Base-by-base conservation (phyloP, 1,139 yeast genomes). In the Hanseniaspora gamundiae region DNA sequence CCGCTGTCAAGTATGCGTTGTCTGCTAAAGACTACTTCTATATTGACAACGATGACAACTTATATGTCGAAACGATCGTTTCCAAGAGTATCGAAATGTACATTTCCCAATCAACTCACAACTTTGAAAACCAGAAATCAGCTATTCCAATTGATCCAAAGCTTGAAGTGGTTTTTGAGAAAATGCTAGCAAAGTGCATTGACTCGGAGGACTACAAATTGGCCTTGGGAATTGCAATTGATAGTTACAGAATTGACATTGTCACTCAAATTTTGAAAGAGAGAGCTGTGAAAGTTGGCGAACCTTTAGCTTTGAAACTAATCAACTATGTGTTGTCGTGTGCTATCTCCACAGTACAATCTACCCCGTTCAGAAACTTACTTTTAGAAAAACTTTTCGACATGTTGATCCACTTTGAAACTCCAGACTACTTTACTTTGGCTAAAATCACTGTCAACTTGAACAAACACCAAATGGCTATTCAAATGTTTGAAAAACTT, bases 141-240 rank as follows among this genome's bases (percentile, higher is more conserved):
- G 50, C 53, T 26, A 52, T 50, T 48, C 38, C 51, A 44, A 74
- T 81, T 46, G 91, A 86, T 55, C 62, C 74, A 4, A 78, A 79
- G 53, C 74, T 91, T 52, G 68, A 73, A 11, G 65, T 67, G 3
- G 78, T 91, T 45, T 93, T 87, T 54, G 95, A 88, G 58, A 75
- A 73, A 59, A 91, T 93, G 96, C 74, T 91, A 52, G 66, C 73
- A 41, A 83, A 84, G 59, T 88, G 96, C 65, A 75, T 82, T 38
- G 69, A 67, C 10, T 69, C 76, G 36, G 78, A 80, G 45, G 95
- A 88, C 52, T 71, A 73, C 51, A 81, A 78, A 59, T 73, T 88
- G 57, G 95, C 95, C 1, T 68, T 93, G 48, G 99, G 98, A 28
- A 83, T 91, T 47, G 80, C 96, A 1, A 68, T 93, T 48, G 99